Evolutionary conservation across 306 rosid genomes (phyloP).

Genomic region (Rubus parviflorus): DNA sequence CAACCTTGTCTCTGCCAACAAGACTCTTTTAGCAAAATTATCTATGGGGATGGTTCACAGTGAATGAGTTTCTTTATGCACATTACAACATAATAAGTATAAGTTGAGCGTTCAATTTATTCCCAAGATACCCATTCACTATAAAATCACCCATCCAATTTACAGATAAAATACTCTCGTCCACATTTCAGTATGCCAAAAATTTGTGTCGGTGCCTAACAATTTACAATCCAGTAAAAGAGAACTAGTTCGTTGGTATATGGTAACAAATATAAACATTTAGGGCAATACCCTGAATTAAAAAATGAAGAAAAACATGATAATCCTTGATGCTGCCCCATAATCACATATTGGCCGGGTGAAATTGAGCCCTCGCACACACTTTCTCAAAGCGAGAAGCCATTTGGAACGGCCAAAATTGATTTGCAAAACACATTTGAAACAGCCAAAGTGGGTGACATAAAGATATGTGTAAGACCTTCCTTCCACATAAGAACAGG

Average conservation of each 20-base stretch:
- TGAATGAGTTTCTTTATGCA: neutral
- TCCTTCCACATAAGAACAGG: neutral
- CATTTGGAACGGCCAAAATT: constrained; percentile 5
- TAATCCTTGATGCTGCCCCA: constrained; percentile 7
- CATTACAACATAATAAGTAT: neutral
- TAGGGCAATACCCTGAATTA: constrained; percentile 5
- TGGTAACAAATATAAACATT: neutral
- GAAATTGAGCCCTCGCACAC: constrained; percentile 19
- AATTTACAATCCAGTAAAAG: neutral
- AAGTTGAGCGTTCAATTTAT: neutral
- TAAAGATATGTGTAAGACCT: constrained; percentile 1
- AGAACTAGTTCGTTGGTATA: neutral
- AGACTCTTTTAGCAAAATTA: neutral
- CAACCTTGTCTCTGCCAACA: neutral
- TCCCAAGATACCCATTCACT: neutral
- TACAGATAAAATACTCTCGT: neutral
- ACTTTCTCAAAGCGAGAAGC: neutral
- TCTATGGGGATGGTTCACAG: neutral
- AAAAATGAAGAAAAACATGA: neutral
- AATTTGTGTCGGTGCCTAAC: neutral
- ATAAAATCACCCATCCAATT: neutral
- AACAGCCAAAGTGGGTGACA: neutral
- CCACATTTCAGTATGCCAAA: neutral
- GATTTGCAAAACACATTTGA: neutral
- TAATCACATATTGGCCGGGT: constrained; percentile 6